Evolutionary conservation across 2,329 filamentous ascomycete genomes (phyloP), one percentile per base, ranked within the genome.

Genomic region (Aureobasidium subglaciale): DNA sequence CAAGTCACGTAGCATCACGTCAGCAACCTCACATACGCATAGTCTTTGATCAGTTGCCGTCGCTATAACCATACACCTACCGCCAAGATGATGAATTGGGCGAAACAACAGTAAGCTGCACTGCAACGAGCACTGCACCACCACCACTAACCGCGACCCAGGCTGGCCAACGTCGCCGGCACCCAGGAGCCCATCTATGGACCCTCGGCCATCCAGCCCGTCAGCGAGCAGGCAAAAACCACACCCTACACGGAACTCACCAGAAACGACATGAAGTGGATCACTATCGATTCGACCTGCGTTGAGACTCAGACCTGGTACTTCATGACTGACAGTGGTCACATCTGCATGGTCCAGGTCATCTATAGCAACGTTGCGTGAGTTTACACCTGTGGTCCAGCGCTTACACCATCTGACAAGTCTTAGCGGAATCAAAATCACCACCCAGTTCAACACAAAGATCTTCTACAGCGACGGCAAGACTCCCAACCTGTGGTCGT

Each of bases 351-450:
- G 72, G 83, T 83, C 59, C 93, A 99, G 78, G 81, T 97, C 73
- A 96, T 99, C 71, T 96, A 97, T 79, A 97, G 88, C 78, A 96
- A 96, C 74, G 88, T 99, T 70, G 87, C 83, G 91, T 96, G 84
- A 73, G 86, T 25, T 15, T 30, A 5, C 5, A 10, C 20, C 27
- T 38, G 11, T 6, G 52, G 50, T 60, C 55, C 13, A n/a, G 11
- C 65, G 67, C 32, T 62, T 58, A 48, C 57, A 32, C 8, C 43
- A 6, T 38, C 57, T 59, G 49, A 59, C 60, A 54, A 30, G 59
- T 16, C 58, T 62, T 68, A 96, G 91, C 64, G 91, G 92, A 70
- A 83, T 99, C 62, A 87, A 87, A 65, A 91, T 87, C 40, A 99
- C 92, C 24, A 85, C 83, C 68, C 92, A 97, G 75, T 96, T 97